Base-by-base conservation (phyloP, 345 rosid genomes). In the Eucalyptus leucophloia region DNA sequence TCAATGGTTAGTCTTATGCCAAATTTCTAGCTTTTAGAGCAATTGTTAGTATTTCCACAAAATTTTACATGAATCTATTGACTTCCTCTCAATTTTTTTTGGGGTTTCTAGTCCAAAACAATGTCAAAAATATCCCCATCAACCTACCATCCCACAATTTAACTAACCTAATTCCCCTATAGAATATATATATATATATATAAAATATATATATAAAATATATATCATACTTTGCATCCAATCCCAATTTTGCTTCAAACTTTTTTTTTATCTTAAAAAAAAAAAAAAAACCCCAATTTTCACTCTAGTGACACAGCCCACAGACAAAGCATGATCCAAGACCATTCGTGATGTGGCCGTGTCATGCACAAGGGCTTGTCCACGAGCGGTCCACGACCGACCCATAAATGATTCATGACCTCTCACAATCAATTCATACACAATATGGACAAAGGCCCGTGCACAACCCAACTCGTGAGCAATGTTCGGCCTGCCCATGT, bases 311-410 rank as follows among this genome's bases (percentile, higher is more conserved):
- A 50, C 3, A 3, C 3, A 1, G 3, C 53, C 19, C 53, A 16
- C 1, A 0, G 0, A 50, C 3, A 0, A 16, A 50, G 53, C 19
- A 16, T 50, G 53, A 50, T 50, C 19, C 53, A 50, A 50, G 19
- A 50, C 19, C 8, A 16, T 16, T 18, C 8, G 7, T 16, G 53
- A 50, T 50, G 53, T 50, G 53, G 19, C 8, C 8, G 0, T 50
- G 19, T 50, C 53, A 50, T 3, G 1, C 19, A 50, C 19, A 50
- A 50, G 53, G 51, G 19, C 18, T 50, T 50, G 19, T 50, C 53
- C 53, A 50, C 1, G 1, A 16, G 53, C 8, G 0, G 53, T 0
- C 53, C 53, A 50, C 0, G 3, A 16, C 0, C 1, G 0, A 16
- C 53, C 53, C 53, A 50, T 50, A 50, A 50, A 50, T 50, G 53